A percentile compares a stretch with the other conserved stretches of the same genome.
phyloP scores from a whole-genome alignment of 306 rosid species.

The Malus sylvestris region DNA sequence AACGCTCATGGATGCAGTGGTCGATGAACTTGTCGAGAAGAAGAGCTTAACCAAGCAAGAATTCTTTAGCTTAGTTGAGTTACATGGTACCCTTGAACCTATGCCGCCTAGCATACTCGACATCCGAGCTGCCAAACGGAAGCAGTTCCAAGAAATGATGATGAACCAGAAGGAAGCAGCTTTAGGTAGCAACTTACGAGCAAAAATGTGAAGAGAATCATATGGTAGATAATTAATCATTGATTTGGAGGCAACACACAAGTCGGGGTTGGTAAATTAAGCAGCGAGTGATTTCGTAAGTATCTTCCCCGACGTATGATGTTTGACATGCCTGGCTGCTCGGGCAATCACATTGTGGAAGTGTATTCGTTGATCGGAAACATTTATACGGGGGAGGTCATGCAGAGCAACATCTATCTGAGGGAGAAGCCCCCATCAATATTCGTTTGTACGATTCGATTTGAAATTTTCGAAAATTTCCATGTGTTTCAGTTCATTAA shows the following conservation, averaged over 20 bases:
- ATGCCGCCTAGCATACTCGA: slow-evolving; percentile 64
- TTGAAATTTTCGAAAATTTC: background rate
- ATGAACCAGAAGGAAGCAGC: slow-evolving; percentile 29
- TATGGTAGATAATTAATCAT: background rate
- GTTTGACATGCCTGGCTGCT: background rate
- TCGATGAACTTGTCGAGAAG: slow-evolving; percentile 66
- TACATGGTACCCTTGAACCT: slow-evolving; percentile 56
- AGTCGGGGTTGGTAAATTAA: background rate
- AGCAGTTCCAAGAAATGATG: slow-evolving; percentile 40
- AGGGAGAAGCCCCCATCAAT: background rate
- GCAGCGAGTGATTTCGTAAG: background rate
- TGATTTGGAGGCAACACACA: background rate
- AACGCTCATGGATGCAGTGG: slow-evolving; percentile 69
- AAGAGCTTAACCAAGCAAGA: slow-evolving; percentile 79
- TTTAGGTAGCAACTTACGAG: slow-evolving; percentile 21
- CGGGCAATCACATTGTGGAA: background rate
- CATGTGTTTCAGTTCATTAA: background rate
- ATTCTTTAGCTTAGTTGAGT: slow-evolving; percentile 55
- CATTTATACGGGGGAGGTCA: background rate
- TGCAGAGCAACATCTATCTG: background rate
- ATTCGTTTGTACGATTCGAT: background rate
- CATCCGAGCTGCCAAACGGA: slow-evolving; percentile 53
- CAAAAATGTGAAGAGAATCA: background rate
- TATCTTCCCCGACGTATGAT: background rate
- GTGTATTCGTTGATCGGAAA: background rate